A percentile compares a stretch with the other conserved stretches of the same genome.
Evolutionary conservation across 2,329 filamentous ascomycete species (phyloP).

Genomic region (Stagonosporopsis vannaccii): DNA sequence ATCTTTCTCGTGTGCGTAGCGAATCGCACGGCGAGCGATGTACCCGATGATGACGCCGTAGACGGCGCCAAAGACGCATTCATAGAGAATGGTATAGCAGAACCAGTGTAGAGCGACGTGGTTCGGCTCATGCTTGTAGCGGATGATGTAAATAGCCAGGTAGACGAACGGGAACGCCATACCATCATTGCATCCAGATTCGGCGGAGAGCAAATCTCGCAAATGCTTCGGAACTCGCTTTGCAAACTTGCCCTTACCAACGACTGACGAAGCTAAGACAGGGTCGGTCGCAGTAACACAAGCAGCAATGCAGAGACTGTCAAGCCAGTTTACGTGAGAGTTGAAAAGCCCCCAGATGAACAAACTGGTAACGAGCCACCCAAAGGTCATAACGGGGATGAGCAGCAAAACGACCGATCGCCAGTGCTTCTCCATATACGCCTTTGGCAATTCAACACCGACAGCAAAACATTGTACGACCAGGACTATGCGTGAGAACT

Average conservation of each 20-base stretch:
- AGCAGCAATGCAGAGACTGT: constrained; percentile 84
- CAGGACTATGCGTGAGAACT: constrained; percentile 87
- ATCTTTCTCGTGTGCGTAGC: constrained; percentile 81
- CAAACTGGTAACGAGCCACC: constrained; percentile 90
- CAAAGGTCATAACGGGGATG: constrained; percentile 95
- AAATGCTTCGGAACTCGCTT: constrained; percentile 97
- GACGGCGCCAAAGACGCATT: constrained; percentile 90
- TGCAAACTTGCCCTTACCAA: constrained; percentile 98
- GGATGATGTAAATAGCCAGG: constrained; percentile 86
- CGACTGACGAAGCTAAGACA: constrained; percentile 94
- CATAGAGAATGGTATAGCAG: constrained; percentile 88
- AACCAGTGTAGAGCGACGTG: constrained; percentile 86
- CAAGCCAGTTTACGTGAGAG: constrained; percentile 81
- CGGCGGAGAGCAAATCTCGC: constrained; percentile 90
- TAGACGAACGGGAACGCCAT: constrained; percentile 99
- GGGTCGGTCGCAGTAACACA: constrained; percentile 98
- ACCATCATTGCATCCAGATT: constrained; percentile 98
- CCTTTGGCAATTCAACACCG: constrained; percentile 87
- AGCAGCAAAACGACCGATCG: constrained; percentile 87
- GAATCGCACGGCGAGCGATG: constrained; percentile 87
- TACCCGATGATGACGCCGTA: constrained; percentile 91
- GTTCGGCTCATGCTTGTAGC: constrained; percentile 73
- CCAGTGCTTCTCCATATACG: constrained; percentile 99
- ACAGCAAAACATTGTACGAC: constrained; percentile 94
- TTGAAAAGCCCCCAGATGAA: constrained; percentile 92